Base-by-base conservation (phyloP, 495 filamentous ascomycete species). In the Glarea lozoyensis region DNA sequence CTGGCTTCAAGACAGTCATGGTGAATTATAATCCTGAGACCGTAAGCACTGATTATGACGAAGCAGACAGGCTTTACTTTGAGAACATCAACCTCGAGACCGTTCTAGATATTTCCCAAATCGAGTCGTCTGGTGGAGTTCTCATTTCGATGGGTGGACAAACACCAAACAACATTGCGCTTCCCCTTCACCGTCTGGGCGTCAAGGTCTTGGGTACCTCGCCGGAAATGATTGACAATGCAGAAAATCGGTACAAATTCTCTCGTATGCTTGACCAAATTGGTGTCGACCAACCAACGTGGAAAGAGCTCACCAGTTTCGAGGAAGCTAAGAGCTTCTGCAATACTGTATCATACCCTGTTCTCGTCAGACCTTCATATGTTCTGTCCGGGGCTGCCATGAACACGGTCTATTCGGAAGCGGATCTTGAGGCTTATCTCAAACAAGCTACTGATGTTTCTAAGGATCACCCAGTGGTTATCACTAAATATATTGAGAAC, bases 201-300 rank as follows among this genome's bases (percentile, higher is more conserved):
- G 86, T 95, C 53, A 88, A 86, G 63, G 82, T 98, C 15, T 70
- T 95, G 0, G 92, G 92, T 50, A 98, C 92, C 1, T 95, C 92
- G 0, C 92, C 92, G 22, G 89, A 98, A 60, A 96, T 96, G 92
- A 98, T 98, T 56, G 92, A 98, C 54, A 86, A 78, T 23, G 92
- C 92, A 10, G 92, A 98, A 65, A 98, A 98, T 62, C 81, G 92
- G 15, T 95, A 94, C 72, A 96, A 98, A 64, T 98, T 98, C 67
- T 95, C 89, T 42, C 83, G 87, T 58, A 96, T 96, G 70, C 73
- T 98, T 27, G 90, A 98, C 63, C 80, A 82, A 57, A 96, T 98
- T 59, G 88, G 79, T 44, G 90, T 98, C 30, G 90, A 98, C 60
- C 90, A 98, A 66, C 90, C 90, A 11, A 89, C 87, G 20, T 98